Evolutionary conservation across 2,329 filamentous ascomycete genomes (phyloP).

Genomic region (Colletotrichum limetticola): DNA sequence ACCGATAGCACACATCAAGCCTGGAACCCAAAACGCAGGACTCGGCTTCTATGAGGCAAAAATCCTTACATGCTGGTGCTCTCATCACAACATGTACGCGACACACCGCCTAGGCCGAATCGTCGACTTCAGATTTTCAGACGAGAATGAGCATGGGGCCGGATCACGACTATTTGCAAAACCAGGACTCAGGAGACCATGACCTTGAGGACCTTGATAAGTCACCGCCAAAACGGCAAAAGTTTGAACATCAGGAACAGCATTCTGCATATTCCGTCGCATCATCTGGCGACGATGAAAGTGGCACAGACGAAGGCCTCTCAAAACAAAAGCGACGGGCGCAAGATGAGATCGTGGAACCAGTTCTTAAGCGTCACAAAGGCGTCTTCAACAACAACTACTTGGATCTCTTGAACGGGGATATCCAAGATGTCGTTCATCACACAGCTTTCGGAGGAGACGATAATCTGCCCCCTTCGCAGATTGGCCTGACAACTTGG

Average conservation of each 20-base stretch:
- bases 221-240: not conserved
- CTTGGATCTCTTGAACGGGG: conserved; percentile 63
- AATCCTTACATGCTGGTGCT: not conserved
- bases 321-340: conserved; percentile 44
- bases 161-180: conserved; percentile 37
- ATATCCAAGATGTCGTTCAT: conserved; percentile 64
- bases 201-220: not conserved
- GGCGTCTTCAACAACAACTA: conserved; percentile 58
- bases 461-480: conserved; percentile 54
- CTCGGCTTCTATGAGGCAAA: not conserved
- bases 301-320: not conserved
- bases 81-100: conserved; percentile 24
- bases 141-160: conserved; percentile 43
- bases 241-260: too few species aligned
- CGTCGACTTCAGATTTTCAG: conserved; percentile 13
- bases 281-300: conserved; percentile 6
- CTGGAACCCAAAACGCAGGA: not conserved
- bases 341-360: conserved; percentile 39
- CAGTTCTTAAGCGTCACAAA: conserved; percentile 57
- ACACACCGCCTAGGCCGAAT: conserved; percentile 18
- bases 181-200: not conserved
- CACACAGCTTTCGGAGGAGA: conserved; percentile 46
- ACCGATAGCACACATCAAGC: not conserved
- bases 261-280: not conserved
- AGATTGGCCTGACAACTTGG: conserved; percentile 80